A percentile compares a stretch with the other conserved stretches of the same genome.
phyloP scores from a whole-genome alignment of 2,329 filamentous ascomycete species.

The Sporothrix sp. region DNA sequence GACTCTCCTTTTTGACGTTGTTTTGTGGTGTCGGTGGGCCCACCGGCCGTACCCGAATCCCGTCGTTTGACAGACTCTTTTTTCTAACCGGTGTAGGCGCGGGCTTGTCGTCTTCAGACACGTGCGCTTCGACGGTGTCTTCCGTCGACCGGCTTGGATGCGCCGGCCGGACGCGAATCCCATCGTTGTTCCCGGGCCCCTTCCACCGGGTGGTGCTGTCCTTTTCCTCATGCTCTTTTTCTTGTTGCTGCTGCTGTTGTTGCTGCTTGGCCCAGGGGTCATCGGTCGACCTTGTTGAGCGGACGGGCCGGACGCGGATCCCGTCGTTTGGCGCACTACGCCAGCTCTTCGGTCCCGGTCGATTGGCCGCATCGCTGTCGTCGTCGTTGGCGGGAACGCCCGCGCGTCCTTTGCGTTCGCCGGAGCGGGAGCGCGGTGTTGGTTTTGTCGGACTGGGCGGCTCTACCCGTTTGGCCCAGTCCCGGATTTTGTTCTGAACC shows the following conservation, averaged over 20 bases:
- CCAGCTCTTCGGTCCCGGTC: slow-evolving; percentile 15
- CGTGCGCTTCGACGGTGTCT: background rate
- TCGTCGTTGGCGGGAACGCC: slow-evolving; percentile 6
- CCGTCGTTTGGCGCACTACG: slow-evolving; percentile 22
- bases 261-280: background rate
- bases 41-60: slow-evolving; percentile 21
- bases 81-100: background rate
- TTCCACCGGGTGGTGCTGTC: slow-evolving; percentile 2
- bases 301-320: slow-evolving; percentile 31
- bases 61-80: slow-evolving; percentile 20
- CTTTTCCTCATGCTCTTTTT: background rate
- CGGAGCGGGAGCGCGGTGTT: background rate
- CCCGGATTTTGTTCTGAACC: slow-evolving; percentile 49
- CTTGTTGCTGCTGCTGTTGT: background rate
- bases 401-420: slow-evolving; percentile 16
- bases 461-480: slow-evolving; percentile 51
- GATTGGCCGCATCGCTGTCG: slow-evolving; percentile 18
- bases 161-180: slow-evolving; percentile 21
- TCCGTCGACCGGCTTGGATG: background rate
- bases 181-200: slow-evolving; percentile 20
- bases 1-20: background rate
- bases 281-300: slow-evolving; percentile 12
- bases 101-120: background rate
- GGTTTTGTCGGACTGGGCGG: slow-evolving; percentile 32
- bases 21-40: slow-evolving; percentile 1